Conservation (phyloP, 2,329 filamentous ascomycete species). For the Pezicula radicicola region DNA sequence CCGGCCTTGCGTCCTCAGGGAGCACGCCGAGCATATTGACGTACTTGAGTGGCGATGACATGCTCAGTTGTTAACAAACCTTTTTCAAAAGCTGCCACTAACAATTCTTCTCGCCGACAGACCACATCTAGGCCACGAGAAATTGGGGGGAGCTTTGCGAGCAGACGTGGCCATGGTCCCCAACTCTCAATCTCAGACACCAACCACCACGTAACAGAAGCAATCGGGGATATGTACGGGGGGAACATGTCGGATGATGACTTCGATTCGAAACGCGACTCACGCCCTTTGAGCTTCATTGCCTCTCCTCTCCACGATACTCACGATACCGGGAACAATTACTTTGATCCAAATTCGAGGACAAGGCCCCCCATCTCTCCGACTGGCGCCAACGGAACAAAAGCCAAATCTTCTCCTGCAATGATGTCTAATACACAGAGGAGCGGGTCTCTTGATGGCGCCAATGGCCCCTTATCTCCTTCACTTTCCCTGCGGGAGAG, state of each 20-base stretch:
- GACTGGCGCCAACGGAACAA: constrained; percentile 21
- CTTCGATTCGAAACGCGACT: constrained; percentile 48
- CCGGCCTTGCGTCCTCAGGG: constrained; percentile 5
- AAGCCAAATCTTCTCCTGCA: constrained; percentile 26
- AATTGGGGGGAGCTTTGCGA: constrained; percentile 30
- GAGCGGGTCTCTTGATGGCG: constrained; percentile 22
- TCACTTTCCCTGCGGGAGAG: constrained; percentile 33
- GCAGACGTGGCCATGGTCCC: constrained; percentile 27
- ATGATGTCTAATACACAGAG: constrained; percentile 24
- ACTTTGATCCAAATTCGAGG: constrained; percentile 17
- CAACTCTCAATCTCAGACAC: constrained; percentile 58
- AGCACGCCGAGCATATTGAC: constrained; percentile 13
- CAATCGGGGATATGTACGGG: constrained; percentile 72
- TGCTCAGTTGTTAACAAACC: constrained; percentile 4
- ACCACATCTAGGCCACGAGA: constrained; percentile 32
- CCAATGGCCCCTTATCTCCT: constrained; percentile 33
- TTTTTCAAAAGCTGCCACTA: constrained; percentile 13
- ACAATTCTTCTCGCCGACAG: constrained; percentile 20
- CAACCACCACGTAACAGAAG: constrained; percentile 72
- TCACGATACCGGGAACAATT: constrained; percentile 25
- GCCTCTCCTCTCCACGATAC: constrained; percentile 40
- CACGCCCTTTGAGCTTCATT: constrained; percentile 57
- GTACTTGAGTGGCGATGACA: constrained; percentile 11
- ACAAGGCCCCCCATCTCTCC: constrained; percentile 16
- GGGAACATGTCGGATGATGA: constrained; percentile 36